Base-by-base conservation (phyloP, 108 stramenopile genomes). In the Discostella pseudostelligera region DNA sequence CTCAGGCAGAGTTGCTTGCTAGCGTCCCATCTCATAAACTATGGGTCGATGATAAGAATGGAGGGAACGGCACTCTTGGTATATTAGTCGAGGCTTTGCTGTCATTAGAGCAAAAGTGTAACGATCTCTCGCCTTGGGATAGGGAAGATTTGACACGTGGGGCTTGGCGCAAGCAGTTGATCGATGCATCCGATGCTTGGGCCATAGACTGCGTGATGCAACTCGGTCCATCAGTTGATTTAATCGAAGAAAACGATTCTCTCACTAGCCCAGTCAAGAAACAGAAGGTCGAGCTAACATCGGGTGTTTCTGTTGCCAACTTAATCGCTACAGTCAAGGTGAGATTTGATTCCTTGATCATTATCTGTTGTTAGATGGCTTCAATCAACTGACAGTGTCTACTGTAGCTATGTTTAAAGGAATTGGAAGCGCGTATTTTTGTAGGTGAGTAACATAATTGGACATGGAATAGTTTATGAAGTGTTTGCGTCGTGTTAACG, bases 71-170 rank as follows among this genome's bases (percentile, higher is more conserved):
- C 29, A 70, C 87, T 26, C 67, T 90, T 39, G 79, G 86, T 19
- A 55, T 75, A 5, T 54, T 89, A 0, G 84, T 85, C 3, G 74
- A 74, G 22, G 75, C 86, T 28, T 70, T 93, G 46, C 49, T 85
- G 39, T 70, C 76, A 43, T 40, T 89, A 25, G 92, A 93, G 66
- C 78, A 83, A 40, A 65, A 76, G 19, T 75, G 85, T 39, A 79
- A 93, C 44, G 47, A 64, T 12, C 76, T 93, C 28, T 70, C 74
- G n/a, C 80, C 79, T 4, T 87, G 78, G 83, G 75, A 74, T 40
- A 66, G 63, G 16, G 57, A 59, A 9, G 84, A 82, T 59, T 61
- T 66, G 0, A 65, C 58, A 19, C 80, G 92, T 29, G 74, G 75
- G 29, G 47, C 36, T 12, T 90, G 88, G 92, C 80, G 81, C 40